A percentile compares a stretch with the other conserved stretches of the same genome.
These are phyloP conservation scores for Vitellaria paradoxa DNA, from an alignment of 179 eudicot genomes.

Conservation along the genomic window DNA sequence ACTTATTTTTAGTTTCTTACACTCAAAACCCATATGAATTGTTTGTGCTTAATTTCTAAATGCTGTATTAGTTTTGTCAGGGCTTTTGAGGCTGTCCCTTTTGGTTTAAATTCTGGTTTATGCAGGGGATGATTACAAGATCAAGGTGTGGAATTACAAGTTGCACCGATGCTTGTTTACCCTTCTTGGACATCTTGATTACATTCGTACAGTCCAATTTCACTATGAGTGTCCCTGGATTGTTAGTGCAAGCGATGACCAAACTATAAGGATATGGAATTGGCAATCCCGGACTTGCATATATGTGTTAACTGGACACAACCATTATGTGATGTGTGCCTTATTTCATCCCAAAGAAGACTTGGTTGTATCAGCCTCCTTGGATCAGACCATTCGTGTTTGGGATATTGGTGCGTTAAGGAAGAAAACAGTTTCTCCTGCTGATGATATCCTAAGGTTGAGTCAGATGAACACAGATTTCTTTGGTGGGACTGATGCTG, in stretches of 20 bases:
- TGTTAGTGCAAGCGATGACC: constrained; percentile 93
- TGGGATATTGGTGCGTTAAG: constrained; percentile 85
- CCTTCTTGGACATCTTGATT: constrained; percentile 90
- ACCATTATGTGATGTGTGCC: constrained; percentile 95
- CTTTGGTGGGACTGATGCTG: constrained; percentile 86
- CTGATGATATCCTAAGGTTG: constrained; percentile 66
- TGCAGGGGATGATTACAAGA: constrained; percentile 91
- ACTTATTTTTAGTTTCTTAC: no score
- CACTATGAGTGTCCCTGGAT: constrained; percentile 92
- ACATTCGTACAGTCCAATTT: constrained; percentile 89
- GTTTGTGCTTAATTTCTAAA: no score
- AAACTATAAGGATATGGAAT: constrained; percentile 89
- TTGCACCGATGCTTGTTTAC: constrained; percentile 82
- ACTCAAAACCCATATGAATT: neutral
- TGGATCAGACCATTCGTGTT: constrained; percentile 88
- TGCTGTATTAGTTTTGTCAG: no score
- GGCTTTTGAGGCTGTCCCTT: no score
- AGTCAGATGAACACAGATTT: constrained; percentile 84
- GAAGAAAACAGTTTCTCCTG: constrained; percentile 72
- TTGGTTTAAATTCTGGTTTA: neutral
- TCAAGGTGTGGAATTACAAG: constrained; percentile 94
- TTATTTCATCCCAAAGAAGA: constrained; percentile 89
- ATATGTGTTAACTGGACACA: constrained; percentile 89
- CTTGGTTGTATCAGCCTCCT: constrained; percentile 83
- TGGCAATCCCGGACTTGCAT: constrained; percentile 91